Evolutionary conservation across 805 yeast species (phyloP), one percentile per base, ranked within the genome.

Genomic region (Monosporozyma aerobia): DNA sequence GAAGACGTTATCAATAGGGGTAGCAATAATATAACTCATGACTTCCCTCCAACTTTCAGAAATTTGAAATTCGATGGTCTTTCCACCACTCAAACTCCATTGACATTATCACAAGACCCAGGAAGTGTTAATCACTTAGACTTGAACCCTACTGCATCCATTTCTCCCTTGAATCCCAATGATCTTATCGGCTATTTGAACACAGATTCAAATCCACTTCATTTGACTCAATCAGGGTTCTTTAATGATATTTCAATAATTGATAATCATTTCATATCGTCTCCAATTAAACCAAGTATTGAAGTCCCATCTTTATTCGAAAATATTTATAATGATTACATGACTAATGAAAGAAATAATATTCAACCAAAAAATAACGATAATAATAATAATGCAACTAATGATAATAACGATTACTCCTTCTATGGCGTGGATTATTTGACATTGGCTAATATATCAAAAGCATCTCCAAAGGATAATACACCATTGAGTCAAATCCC

Each of bases 401-500:
- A 33, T 23, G 6, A 13, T 7, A 56, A 54, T 33, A 57, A 59
- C 35, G 56, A 58, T 33, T 64, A 63, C 46, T 51, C 67, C 0
- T 55, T 63, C 47, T 63, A 64, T 52, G 68, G 66, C 8, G 40
- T 63, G 22, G 64, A 63, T 44, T 54, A 55, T 52, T 44, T 59
- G n/a, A 54, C 57, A 1, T 44, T 58, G 23, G 51, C 65, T 3
- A 58, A 60, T 45, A 63, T 64, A 13, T 55, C 63, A 8, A 57
- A 58, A 33, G 63, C 66, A 5, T 47, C 63, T 3, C 59, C 61
- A 5, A 51, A 43, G 9, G 46, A 41, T 29, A 40, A 32, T 3
- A 14, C 10, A 9, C 37, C 27, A 11, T 13, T 40, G 19, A 19
- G 8, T 22, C 44, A 19, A 40, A 40, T 40, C 5, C 19, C 23